Percentiles rank a stretch among this genome's conserved stretches.
Evolutionary conservation across 2,329 filamentous ascomycete genomes (phyloP).

Genomic region (Aureobasidium leucospermi): DNA sequence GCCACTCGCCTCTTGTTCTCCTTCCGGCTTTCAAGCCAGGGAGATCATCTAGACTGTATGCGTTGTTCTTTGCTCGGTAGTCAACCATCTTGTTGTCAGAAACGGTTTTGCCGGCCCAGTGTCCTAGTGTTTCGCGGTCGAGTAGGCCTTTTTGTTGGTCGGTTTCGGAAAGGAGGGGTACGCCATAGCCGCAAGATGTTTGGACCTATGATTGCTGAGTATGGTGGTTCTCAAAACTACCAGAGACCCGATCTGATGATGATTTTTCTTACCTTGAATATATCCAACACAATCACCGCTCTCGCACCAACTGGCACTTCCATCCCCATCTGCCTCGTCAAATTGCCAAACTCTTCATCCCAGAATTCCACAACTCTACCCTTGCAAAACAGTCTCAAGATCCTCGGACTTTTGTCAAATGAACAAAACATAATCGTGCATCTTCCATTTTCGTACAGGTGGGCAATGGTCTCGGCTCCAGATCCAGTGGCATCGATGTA

Average conservation of each 20-base stretch:
- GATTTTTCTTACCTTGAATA: constrained; percentile 45
- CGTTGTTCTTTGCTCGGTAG: constrained; percentile 54
- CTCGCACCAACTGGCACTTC: constrained; percentile 42
- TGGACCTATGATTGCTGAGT: constrained; percentile 38
- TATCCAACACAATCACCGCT: constrained; percentile 54
- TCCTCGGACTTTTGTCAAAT: constrained; percentile 53
- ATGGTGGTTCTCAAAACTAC: not conserved
- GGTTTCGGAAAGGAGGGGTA: constrained; percentile 42
- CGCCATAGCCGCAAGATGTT: constrained; percentile 60
- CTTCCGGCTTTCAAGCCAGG: constrained; percentile 50
- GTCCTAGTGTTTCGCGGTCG: constrained; percentile 50
- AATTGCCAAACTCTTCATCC: constrained; percentile 37
- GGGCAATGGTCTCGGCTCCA: constrained; percentile 67
- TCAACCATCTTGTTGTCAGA: constrained; percentile 43
- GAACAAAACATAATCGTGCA: constrained; percentile 69
- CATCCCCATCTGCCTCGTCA: constrained; percentile 35
- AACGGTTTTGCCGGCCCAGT: constrained; percentile 43
- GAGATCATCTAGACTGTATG: constrained; percentile 50
- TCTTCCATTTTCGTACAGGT: constrained; percentile 69
- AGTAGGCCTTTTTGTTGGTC: constrained; percentile 27
- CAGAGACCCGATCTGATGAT: not conserved
- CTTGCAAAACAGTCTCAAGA: constrained; percentile 57
- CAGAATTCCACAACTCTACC: constrained; percentile 55
- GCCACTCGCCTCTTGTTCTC: constrained; percentile 40
- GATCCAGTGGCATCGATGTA: constrained; percentile 71